Base-by-base conservation (phyloP, 2,329 filamentous ascomycete genomes). In the Calycina marina region DNA sequence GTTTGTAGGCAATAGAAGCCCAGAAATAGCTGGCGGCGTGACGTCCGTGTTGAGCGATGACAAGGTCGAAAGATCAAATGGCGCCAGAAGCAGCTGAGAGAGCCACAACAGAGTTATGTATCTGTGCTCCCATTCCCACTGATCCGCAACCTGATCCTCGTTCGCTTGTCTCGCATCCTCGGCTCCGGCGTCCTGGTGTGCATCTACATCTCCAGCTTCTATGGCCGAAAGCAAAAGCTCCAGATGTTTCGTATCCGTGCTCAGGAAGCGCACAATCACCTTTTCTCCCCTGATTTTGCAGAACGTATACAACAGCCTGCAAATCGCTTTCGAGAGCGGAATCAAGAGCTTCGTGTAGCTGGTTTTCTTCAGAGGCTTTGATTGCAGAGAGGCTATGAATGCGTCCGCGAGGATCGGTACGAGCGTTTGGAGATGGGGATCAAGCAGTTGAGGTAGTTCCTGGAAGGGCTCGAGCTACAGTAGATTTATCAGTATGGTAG, bases 251-350 rank as follows among this genome's bases (percentile, higher is more conserved):
- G 85, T 78, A 54, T 96, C 90, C 42, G 90, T 93, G 51, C 81
- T 88, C 42, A 98, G 62, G 50, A 96, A 94, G 25, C 83, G 73
- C 32, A 85, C 75, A 45, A 98, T 77, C 31, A 98, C 78, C 56
- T 96, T 96, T 52, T 90, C 77, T 14, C 90, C 88, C 32, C 90
- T 72, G 31, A 96, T 78, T 57, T 98, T 98, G 65, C 85, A 94
- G 39, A 98, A 78, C 0, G 77, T 78, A 52, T 96, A 96, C 20
- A 98, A 56, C 2, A 96, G 63, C 40, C 69, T 72, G 53, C 78
- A 83, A 34, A 93, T 74, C 4, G 83, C 85, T 39, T 69, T 52
- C 6, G 54, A 46, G 26, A 58, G 4, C 30, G 55, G 45, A 22
- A 49, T 32, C n/a, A 53, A 35, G 4, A 49, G 49, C 41, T 28